These are phyloP conservation scores for Aspergillus diversus DNA, from an alignment of 495 filamentous ascomycete genomes.

Conservation along the genomic window DNA sequence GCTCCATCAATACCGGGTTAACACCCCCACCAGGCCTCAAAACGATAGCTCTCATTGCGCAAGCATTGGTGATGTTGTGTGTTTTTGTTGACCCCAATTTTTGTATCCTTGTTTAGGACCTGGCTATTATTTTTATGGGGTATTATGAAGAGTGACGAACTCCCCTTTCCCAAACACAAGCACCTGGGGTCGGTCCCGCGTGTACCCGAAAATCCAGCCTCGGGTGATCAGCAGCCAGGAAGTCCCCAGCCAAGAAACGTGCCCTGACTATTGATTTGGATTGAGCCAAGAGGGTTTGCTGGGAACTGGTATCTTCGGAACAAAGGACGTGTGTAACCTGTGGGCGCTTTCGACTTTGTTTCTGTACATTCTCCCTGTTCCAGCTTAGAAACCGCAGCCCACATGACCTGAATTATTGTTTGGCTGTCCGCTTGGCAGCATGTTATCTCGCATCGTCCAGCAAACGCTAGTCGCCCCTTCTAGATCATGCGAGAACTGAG, in stretches of 20 bases:
- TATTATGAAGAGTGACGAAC: not conserved
- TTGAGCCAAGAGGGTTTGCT: conserved; percentile 1
- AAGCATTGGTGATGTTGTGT: not conserved
- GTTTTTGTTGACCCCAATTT: not conserved
- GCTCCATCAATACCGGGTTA: not conserved
- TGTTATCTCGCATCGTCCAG: conserved; percentile 15
- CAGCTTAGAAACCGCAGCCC: conserved; percentile 1
- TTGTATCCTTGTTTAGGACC: not conserved
- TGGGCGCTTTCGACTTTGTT: conserved; percentile 9
- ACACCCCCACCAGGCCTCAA: conserved; percentile 4
- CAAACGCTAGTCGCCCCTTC: conserved; percentile 9
- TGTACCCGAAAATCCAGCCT: conserved; percentile 38
- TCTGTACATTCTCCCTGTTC: conserved; percentile 16
- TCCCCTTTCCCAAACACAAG: conserved; percentile 24
- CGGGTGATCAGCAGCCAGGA: conserved; percentile 48
- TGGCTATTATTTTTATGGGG: not conserved
- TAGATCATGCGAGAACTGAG: conserved; percentile 9
- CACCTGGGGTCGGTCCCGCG: conserved; percentile 27
- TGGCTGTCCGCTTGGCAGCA: conserved; percentile 20
- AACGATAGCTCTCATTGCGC: conserved; percentile 8
- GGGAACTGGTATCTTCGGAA: conserved; percentile 7
- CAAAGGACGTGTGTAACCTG: conserved; percentile 15
- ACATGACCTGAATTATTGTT: conserved; percentile 22
- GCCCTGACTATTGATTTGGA: conserved; percentile 27
- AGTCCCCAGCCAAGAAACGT: conserved; percentile 32